Evolutionary conservation across 371 early-diverging fungal species (phyloP).

Genomic region (Capniomyces stellatus): DNA sequence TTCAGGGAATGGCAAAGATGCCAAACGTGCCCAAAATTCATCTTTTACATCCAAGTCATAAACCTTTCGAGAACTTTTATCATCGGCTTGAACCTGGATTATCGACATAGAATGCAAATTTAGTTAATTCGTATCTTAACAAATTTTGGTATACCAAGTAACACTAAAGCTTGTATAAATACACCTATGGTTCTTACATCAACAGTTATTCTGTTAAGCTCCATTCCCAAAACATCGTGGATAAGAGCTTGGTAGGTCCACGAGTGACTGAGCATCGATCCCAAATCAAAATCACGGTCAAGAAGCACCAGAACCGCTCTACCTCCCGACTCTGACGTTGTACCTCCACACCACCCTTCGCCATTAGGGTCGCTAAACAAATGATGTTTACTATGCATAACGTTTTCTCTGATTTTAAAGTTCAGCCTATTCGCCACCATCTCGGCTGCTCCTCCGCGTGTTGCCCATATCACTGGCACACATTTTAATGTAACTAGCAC

Average conservation of each 20-base stretch:
- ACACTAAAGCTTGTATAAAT: too few species aligned
- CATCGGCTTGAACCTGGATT: conserved; percentile 60
- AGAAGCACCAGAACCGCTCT: conserved; percentile 69
- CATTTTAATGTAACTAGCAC: conserved; percentile 73
- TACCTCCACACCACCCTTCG: conserved; percentile 9
- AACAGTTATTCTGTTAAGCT: conserved; percentile 63
- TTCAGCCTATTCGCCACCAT: conserved; percentile 81
- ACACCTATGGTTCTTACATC: too few species aligned
- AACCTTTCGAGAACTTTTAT: conserved; percentile 39
- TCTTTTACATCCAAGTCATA: conserved; percentile 85
- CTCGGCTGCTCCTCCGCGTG: conserved; percentile 83
- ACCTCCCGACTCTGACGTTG: conserved; percentile 8
- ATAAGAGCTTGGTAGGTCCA: conserved; percentile 97
- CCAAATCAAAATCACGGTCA: conserved; percentile 89
- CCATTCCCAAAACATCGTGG: conserved; percentile 87
- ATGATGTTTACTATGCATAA: conserved; percentile 62
- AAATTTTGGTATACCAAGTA: too few species aligned
- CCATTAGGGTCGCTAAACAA: conserved; percentile 40
- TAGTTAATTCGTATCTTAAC: too few species aligned
- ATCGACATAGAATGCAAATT: too few species aligned
- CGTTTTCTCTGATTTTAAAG: conserved; percentile 68
- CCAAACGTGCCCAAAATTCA: conserved; percentile 88
- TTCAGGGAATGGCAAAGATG: conserved; percentile 89
- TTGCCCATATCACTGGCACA: conserved; percentile 78
- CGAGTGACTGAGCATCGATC: conserved; percentile 86